Percentiles rank a stretch among this genome's conserved stretches.
Evolutionary conservation across 1,284 basidiomycete species (phyloP).

Genomic region (Marasmius sp.): DNA sequence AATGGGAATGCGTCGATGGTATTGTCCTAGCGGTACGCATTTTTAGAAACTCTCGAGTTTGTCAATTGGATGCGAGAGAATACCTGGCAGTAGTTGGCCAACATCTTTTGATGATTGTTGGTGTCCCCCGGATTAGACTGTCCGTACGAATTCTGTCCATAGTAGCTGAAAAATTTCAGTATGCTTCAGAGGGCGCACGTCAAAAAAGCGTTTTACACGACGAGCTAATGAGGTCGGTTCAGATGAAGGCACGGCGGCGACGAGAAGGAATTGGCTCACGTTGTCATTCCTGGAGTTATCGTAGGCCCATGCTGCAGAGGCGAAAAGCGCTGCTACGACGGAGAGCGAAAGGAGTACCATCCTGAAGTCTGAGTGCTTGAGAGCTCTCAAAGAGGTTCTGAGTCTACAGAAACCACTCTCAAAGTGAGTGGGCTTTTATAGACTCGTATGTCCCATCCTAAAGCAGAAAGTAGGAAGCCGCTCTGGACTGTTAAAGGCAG

Average conservation of each 20-base stretch:
- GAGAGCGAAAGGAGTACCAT: neutral
- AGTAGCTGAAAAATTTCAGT: constrained; percentile 23
- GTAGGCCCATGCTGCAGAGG: constrained; percentile 9
- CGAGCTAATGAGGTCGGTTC: constrained; percentile 23
- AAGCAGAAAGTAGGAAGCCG: neutral
- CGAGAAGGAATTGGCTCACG: constrained; percentile 20
- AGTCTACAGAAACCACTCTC: neutral
- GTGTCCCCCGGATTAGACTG: constrained; percentile 42
- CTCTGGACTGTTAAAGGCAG: neutral
- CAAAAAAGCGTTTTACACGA: constrained; percentile 21
- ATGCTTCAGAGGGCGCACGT: neutral
- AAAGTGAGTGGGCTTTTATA: neutral
- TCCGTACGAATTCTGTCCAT: constrained; percentile 56
- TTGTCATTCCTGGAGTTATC: constrained; percentile 33
- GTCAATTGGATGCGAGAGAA: neutral
- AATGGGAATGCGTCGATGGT: constrained; percentile 55
- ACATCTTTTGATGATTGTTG: constrained; percentile 47
- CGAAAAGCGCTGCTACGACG: neutral
- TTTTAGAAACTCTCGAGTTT: neutral
- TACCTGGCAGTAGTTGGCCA: constrained; percentile 53
- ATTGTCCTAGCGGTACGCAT: constrained; percentile 31
- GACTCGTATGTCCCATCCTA: neutral
- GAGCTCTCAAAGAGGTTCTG: neutral
- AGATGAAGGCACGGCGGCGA: neutral
- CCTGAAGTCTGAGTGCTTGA: neutral